Conservation (phyloP, 225 moss, liverwort and hornwort species). For the Physcomitrellopsis africana region DNA sequence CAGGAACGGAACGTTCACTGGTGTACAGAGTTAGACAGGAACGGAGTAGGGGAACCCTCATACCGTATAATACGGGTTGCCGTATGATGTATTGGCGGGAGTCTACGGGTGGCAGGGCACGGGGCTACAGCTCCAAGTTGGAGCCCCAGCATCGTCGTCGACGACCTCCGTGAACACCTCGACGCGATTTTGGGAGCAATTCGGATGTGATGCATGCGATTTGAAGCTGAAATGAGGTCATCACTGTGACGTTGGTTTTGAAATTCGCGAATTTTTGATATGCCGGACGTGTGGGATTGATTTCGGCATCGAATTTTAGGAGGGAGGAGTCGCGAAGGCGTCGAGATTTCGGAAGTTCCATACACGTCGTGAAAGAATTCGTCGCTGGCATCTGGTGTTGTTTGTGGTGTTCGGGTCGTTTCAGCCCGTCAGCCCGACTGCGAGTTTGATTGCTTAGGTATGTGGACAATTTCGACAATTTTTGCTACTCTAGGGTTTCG, state of each 20-base stretch:
- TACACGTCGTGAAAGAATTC: slow-evolving; percentile 29
- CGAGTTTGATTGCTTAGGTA: slow-evolving; percentile 40
- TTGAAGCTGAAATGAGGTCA: slow-evolving; percentile 45
- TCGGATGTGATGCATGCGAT: slow-evolving; percentile 37
- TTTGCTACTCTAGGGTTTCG: slow-evolving; percentile 37
- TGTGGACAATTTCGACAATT: slow-evolving; percentile 14
- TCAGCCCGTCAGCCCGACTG: slow-evolving; percentile 22
- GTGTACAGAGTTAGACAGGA: too few relatives aligned
- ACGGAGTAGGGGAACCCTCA: too few relatives aligned
- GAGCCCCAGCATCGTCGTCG: slow-evolving; percentile 45
- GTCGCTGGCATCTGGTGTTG: slow-evolving; percentile 23
- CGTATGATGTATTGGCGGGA: background rate
- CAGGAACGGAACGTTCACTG: too few relatives aligned
- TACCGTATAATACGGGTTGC: too few relatives aligned
- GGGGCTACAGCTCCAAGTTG: slow-evolving; percentile 36
- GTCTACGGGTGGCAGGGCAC: slow-evolving; percentile 20
- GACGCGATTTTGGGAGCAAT: slow-evolving; percentile 33
- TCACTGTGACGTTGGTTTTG: slow-evolving; percentile 15
- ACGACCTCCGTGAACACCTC: slow-evolving; percentile 36
- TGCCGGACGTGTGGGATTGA: slow-evolving; percentile 30
- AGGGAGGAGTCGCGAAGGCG: slow-evolving; percentile 18
- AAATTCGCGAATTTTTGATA: slow-evolving; percentile 31
- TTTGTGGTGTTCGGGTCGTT: slow-evolving; percentile 20
- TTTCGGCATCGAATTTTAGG: slow-evolving; percentile 29
- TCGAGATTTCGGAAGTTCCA: slow-evolving; percentile 6